phyloP scores from a whole-genome alignment of 352 stramenopile species.

The Phytophthora tentaculata region DNA sequence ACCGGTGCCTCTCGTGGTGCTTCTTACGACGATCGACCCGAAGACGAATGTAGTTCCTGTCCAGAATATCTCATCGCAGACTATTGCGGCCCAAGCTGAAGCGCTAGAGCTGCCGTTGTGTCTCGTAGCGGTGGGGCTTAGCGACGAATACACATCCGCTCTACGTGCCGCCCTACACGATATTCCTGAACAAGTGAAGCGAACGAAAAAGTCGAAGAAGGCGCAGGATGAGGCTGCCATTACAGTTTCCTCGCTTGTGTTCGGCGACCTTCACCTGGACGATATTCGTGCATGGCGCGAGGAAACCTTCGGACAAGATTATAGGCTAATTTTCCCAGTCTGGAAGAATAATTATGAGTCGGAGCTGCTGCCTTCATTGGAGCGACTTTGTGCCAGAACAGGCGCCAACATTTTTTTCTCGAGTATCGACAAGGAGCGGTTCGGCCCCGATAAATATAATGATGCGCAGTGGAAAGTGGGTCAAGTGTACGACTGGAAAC shows the following conservation, averaged over 20 bases:
- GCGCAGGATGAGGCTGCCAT: neutral
- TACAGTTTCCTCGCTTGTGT: slow-evolving; percentile 63
- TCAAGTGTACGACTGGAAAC: slow-evolving; percentile 48
- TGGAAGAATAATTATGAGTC: slow-evolving; percentile 70
- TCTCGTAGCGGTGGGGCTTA: slow-evolving; percentile 66
- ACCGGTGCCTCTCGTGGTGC: slow-evolving; percentile 61
- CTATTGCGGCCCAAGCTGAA: slow-evolving; percentile 74
- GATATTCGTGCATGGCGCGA: slow-evolving; percentile 87
- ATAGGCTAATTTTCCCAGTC: slow-evolving; percentile 75
- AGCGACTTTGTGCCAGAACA: slow-evolving; percentile 52
- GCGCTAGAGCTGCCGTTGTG: slow-evolving; percentile 79
- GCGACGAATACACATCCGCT: slow-evolving; percentile 36
- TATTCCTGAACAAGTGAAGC: slow-evolving; percentile 26
- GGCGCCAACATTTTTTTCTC: slow-evolving; percentile 58
- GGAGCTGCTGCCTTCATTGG: slow-evolving; percentile 75
- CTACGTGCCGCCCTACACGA: slow-evolving; percentile 39
- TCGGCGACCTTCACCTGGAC: slow-evolving; percentile 91
- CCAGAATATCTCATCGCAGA: slow-evolving; percentile 80
- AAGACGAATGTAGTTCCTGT: slow-evolving; percentile 76
- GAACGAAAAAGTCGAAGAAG: slow-evolving; percentile 28
- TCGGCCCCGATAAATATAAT: slow-evolving; percentile 24
- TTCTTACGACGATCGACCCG: slow-evolving; percentile 90
- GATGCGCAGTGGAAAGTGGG: slow-evolving; percentile 36
- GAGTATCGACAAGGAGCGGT: slow-evolving; percentile 47
- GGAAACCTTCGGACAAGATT: slow-evolving; percentile 54